Conservation (phyloP, 768 basidiomycete genomes). For the Collybia sp. region DNA sequence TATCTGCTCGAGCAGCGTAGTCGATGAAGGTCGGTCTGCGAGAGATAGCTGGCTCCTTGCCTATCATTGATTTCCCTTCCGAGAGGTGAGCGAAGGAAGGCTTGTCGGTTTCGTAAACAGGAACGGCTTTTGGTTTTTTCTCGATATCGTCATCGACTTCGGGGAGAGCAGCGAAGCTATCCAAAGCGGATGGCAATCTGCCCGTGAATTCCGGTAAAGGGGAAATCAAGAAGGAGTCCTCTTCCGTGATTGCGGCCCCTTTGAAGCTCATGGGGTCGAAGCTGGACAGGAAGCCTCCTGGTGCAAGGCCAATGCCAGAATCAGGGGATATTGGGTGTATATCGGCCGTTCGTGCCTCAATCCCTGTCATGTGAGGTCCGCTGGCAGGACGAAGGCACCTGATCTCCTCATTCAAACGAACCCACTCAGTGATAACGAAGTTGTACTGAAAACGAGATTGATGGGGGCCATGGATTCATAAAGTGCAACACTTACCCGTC, state of each 20-base stretch:
- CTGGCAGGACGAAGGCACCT: conserved; percentile 12
- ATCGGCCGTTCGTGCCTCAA: background rate
- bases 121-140: conserved; percentile 5
- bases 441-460: conserved; percentile 22
- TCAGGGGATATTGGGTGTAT: background rate
- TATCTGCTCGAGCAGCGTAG: background rate
- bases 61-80: background rate
- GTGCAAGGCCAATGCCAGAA: no score
- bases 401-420: conserved; percentile 21
- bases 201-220: conserved; percentile 39
- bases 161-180: conserved; percentile 26
- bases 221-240: conserved; percentile 32
- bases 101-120: conserved; percentile 15
- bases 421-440: conserved; percentile 25
- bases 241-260: conserved; percentile 26
- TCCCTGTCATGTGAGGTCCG: conserved; percentile 1
- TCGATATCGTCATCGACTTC: conserved; percentile 25
- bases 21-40: background rate
- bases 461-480: background rate
- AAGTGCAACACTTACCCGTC: conserved; percentile 23
- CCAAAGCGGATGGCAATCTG: conserved; percentile 22
- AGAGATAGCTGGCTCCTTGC: no score
- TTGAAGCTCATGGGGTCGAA: conserved; percentile 28
- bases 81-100: conserved; percentile 3
- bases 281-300: conserved; percentile 10